Conservation (phyloP, 2,329 filamentous ascomycete genomes). For the Cryphonectria naterciae region DNA sequence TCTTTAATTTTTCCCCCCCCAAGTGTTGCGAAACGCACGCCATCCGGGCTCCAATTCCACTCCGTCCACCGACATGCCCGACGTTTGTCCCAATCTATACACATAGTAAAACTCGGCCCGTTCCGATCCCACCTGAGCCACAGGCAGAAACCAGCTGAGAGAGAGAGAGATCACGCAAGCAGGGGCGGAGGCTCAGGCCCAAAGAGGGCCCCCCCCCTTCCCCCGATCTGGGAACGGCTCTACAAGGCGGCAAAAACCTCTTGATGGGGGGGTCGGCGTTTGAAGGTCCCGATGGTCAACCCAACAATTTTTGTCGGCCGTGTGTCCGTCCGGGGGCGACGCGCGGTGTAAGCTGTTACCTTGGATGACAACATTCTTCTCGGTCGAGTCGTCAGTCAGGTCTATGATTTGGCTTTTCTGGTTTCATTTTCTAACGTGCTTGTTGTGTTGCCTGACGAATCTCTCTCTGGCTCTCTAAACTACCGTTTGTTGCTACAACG, state of each 20-base stretch:
- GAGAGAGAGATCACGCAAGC: neutral
- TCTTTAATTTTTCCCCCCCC: too few relatives aligned
- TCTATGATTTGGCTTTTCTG: neutral
- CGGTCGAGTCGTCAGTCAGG: neutral
- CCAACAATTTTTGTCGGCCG: neutral
- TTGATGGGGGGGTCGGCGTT: neutral
- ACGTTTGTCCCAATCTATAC: neutral
- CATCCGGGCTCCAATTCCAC: constrained; percentile 10
- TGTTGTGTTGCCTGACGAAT: neutral
- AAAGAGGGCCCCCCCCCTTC: too few relatives aligned
- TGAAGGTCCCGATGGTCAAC: neutral
- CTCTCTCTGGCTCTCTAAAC: neutral
- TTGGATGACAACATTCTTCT: constrained; percentile 1
- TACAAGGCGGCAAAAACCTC: neutral
- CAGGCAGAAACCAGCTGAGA: neutral
- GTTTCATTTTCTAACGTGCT: constrained; percentile 1
- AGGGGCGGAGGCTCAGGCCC: neutral
- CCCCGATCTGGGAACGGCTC: neutral
- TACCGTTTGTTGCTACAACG: neutral
- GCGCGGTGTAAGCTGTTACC: neutral
- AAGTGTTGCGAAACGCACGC: neutral
- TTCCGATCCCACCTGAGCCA: constrained; percentile 8
- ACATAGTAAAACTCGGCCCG: constrained; percentile 12
- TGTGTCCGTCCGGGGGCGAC: neutral
- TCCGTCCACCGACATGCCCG: constrained; percentile 16